Evolutionary conservation across 495 filamentous ascomycete genomes (phyloP).

Genomic region (Aspergillus heteromorphus): DNA sequence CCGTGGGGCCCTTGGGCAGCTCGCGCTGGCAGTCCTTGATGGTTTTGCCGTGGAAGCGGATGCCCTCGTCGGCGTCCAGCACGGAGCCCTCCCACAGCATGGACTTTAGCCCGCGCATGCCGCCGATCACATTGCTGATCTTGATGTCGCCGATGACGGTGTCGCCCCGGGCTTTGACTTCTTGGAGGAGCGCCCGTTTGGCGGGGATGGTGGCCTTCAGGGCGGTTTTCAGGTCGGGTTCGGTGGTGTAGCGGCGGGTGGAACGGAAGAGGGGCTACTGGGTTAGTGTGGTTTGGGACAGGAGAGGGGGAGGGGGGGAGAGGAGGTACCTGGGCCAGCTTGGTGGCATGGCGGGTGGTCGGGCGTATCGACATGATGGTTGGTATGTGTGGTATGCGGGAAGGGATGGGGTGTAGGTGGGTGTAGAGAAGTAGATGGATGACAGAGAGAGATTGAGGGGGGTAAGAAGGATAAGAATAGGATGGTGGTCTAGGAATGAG

Average conservation of each 20-base stretch:
- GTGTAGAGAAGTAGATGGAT: constrained; percentile 5
- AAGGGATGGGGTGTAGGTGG: neutral
- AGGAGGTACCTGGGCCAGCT: constrained; percentile 32
- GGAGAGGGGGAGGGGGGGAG: neutral
- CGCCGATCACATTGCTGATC: constrained; percentile 89
- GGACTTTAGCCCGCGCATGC: constrained; percentile 94
- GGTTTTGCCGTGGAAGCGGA: constrained; percentile 94
- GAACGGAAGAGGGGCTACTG: constrained; percentile 13
- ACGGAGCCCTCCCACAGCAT: constrained; percentile 99
- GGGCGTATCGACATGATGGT: constrained; percentile 27
- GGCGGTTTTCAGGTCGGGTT: constrained; percentile 82
- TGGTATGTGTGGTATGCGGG: constrained; percentile 1
- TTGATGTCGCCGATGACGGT: constrained; percentile 87
- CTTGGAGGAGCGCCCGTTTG: constrained; percentile 86
- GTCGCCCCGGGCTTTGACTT: constrained; percentile 79
- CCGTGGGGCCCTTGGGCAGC: constrained; percentile 85
- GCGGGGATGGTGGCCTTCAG: constrained; percentile 79
- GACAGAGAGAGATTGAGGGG: neutral
- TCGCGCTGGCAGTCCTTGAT: constrained; percentile 97
- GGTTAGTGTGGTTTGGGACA: constrained; percentile 1
- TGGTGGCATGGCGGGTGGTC: constrained; percentile 35
- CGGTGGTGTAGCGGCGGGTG: constrained; percentile 48
- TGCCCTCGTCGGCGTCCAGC: constrained; percentile 93
- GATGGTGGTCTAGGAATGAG: no score
- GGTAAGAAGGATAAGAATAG: neutral